Conservation (phyloP, 2,329 filamentous ascomycete species). For the Colletotrichum paranaense region DNA sequence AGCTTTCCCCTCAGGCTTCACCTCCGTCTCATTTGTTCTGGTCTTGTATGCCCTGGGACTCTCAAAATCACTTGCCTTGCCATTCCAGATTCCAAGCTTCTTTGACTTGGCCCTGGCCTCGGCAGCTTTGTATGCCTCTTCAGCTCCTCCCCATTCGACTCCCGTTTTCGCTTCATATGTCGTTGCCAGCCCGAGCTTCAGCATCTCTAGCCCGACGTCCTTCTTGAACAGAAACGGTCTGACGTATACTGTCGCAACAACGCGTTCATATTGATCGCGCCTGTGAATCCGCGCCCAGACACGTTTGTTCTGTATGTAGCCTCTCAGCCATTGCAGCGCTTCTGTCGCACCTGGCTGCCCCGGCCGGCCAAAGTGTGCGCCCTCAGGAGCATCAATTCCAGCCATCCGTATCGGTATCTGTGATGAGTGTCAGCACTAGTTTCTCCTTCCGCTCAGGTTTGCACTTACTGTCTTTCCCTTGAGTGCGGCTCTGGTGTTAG, state of each 20-base stretch:
- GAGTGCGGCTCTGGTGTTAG: conserved; percentile 74
- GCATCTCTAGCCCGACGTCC: conserved; percentile 91
- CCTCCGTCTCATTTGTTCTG: conserved; percentile 48
- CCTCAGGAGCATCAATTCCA: conserved; percentile 92
- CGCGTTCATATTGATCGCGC: conserved; percentile 90
- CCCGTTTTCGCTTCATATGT: conserved; percentile 94
- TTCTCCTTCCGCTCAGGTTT: not conserved
- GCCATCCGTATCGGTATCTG: conserved; percentile 91
- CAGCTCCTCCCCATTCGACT: conserved; percentile 84
- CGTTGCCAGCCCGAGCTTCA: conserved; percentile 85
- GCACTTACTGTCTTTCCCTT: conserved; percentile 79
- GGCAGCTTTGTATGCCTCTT: conserved; percentile 72
- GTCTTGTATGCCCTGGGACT: conserved; percentile 91
- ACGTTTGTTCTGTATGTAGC: conserved; percentile 76
- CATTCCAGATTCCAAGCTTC: conserved; percentile 81
- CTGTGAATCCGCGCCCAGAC: conserved; percentile 87
- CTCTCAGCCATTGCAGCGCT: conserved; percentile 82
- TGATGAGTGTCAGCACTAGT: not conserved
- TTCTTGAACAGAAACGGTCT: conserved; percentile 74
- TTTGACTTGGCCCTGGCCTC: conserved; percentile 74
- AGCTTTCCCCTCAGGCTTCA: not conserved
- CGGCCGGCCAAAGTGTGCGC: conserved; percentile 89
- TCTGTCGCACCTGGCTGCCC: conserved; percentile 87
- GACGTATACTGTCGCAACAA: conserved; percentile 87
- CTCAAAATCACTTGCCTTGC: conserved; percentile 73